Conservation (phyloP, 1,139 yeast genomes). For the Diutina ranongensis region DNA sequence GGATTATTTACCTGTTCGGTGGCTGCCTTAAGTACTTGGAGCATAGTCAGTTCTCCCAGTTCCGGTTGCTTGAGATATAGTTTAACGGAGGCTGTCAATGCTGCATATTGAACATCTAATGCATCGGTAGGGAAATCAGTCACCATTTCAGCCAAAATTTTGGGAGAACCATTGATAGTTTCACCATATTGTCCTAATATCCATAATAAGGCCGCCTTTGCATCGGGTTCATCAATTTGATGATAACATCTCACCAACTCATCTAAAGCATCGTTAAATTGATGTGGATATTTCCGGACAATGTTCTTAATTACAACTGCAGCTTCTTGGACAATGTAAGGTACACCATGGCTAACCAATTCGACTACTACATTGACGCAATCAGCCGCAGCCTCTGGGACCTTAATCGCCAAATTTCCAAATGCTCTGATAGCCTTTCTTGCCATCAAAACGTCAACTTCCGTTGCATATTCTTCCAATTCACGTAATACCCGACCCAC, state of each 20-base stretch:
- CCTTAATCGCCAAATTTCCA: slow-evolving; percentile 77
- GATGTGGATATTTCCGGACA: slow-evolving; percentile 58
- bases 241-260: slow-evolving; percentile 33
- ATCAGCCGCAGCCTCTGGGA: slow-evolving; percentile 40
- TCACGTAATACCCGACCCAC: slow-evolving; percentile 58
- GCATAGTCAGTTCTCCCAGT: slow-evolving; percentile 44
- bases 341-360: slow-evolving; percentile 52
- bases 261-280: slow-evolving; percentile 26
- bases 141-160: slow-evolving; percentile 35
- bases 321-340: slow-evolving; percentile 74
- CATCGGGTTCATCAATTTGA: slow-evolving; percentile 61
- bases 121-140: slow-evolving; percentile 47
- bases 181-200: slow-evolving; percentile 65
- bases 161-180: slow-evolving; percentile 34
- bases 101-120: slow-evolving; percentile 60
- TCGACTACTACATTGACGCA: slow-evolving; percentile 57
- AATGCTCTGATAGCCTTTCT: slow-evolving; percentile 82
- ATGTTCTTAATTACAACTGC: slow-evolving; percentile 68
- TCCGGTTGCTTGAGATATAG: slow-evolving; percentile 48
- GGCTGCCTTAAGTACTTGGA: slow-evolving; percentile 53
- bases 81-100: slow-evolving; percentile 67
- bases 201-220: slow-evolving; percentile 77
- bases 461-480: slow-evolving; percentile 76
- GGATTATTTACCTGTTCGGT: slow-evolving; percentile 71
- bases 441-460: slow-evolving; percentile 76